Percentiles rank a stretch among this genome's conserved stretches.
Evolutionary conservation across 768 basidiomycete species (phyloP).

Genomic region (Hydnomerulius pinastri): DNA sequence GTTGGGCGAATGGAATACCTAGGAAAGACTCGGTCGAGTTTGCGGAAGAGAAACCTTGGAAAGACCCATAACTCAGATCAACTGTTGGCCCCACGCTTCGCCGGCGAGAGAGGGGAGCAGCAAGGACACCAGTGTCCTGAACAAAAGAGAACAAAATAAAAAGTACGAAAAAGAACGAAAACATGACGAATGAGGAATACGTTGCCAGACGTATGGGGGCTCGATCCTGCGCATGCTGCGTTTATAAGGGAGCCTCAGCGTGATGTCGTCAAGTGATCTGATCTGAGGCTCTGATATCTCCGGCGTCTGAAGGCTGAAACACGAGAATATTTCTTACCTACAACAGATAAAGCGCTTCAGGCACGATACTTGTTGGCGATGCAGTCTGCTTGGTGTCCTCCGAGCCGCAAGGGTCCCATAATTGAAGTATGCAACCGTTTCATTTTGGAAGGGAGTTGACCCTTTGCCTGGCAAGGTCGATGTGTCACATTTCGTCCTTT

Average conservation of each 20-base stretch:
- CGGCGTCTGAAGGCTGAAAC: not conserved
- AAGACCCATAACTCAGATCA: constrained; percentile 4
- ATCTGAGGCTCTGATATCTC: not conserved
- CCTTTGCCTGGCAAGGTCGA: no score
- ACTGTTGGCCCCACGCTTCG: constrained; percentile 3
- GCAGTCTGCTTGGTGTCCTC: no score
- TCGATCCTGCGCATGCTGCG: not conserved
- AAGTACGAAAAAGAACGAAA: not conserved
- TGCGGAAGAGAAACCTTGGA: constrained; percentile 5
- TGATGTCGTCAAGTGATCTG: not conserved
- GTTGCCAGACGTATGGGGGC: not conserved
- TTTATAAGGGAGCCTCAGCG: not conserved
- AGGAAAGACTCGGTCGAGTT: constrained; percentile 5
- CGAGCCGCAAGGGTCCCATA: no score
- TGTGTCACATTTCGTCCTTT: no score
- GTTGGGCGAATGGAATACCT: constrained; percentile 4
- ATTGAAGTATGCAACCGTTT: no score
- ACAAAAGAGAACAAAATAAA: not conserved
- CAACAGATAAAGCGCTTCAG: no score
- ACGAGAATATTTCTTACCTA: no score
- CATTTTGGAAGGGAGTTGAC: no score
- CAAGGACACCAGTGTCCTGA: constrained; percentile 8
- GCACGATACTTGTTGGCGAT: no score
- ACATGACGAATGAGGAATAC: not conserved
- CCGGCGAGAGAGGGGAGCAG: constrained; percentile 3